Percentiles rank a stretch among this genome's conserved stretches.
Evolutionary conservation across 495 filamentous ascomycete species (phyloP).

Genomic region (Annulohypoxylon moriforme): DNA sequence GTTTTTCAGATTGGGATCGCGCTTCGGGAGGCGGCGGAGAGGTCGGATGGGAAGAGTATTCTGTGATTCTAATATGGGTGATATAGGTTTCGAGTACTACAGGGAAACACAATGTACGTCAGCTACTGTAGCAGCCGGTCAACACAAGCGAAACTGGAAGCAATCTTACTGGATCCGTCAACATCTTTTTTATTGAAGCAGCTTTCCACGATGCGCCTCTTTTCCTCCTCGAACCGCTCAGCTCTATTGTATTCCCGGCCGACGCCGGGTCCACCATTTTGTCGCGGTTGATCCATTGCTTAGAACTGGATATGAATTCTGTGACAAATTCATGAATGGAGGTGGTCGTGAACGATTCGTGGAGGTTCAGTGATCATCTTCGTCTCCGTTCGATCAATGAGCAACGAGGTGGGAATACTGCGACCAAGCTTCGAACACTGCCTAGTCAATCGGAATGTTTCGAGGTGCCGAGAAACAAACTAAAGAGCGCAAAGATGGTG

Average conservation of each 20-base stretch:
- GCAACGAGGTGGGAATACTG: constrained; percentile 3
- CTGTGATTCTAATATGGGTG: constrained; percentile 89
- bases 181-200: constrained; percentile 90
- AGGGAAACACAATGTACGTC: constrained; percentile 32
- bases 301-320: constrained; percentile 8
- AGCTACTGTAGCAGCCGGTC: constrained; percentile 7
- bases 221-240: constrained; percentile 95
- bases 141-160: constrained; percentile 11
- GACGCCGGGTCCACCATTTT: constrained; percentile 40
- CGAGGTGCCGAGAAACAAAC: not conserved
- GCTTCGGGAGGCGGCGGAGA: constrained; percentile 82
- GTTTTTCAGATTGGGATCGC: constrained; percentile 79
- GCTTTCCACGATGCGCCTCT: constrained; percentile 88
- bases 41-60: constrained; percentile 86
- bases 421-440: constrained; percentile 14
- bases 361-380: constrained; percentile 46
- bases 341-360: constrained; percentile 28
- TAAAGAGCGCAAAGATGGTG: constrained; percentile 23
- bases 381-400: constrained; percentile 19
- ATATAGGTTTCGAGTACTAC: constrained; percentile 95
- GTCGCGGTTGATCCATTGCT: constrained; percentile 47
- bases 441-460: not conserved
- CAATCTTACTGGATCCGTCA: constrained; percentile 77
- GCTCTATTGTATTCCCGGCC: constrained; percentile 72
- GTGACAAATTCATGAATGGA: constrained; percentile 42